Conservation (phyloP, 2,329 filamentous ascomycete genomes). For the Trichoderma aggressivum region DNA sequence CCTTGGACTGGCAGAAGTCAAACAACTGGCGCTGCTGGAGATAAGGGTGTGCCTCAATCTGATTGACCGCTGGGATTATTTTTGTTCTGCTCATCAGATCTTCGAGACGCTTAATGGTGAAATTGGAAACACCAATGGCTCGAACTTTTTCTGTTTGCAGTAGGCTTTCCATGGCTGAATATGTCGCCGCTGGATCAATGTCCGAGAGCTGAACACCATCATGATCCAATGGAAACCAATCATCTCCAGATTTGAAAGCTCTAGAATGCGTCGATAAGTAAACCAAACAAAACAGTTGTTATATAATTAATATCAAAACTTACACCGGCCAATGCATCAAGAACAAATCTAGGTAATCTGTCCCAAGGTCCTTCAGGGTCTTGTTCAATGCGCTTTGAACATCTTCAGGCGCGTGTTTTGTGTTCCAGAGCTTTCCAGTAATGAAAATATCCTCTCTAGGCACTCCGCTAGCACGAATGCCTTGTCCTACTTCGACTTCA, state of each 20-base stretch:
- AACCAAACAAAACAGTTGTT: neutral
- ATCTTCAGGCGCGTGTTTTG: slow-evolving; percentile 62
- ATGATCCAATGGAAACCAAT: slow-evolving; percentile 45
- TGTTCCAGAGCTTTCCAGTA: slow-evolving; percentile 81
- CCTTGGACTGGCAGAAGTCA: slow-evolving; percentile 67
- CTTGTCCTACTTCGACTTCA: slow-evolving; percentile 64
- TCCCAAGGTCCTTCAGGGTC: slow-evolving; percentile 59
- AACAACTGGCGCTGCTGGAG: slow-evolving; percentile 76
- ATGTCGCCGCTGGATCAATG: neutral
- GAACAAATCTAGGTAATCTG: slow-evolving; percentile 66
- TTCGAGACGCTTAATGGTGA: slow-evolving; percentile 76
- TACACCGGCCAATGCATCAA: slow-evolving; percentile 66
- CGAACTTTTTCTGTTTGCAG: slow-evolving; percentile 65
- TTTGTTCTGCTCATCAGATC: slow-evolving; percentile 65
- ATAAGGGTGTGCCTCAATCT: slow-evolving; percentile 78
- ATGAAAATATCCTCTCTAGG: slow-evolving; percentile 64
- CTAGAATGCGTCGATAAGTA: slow-evolving; percentile 63
- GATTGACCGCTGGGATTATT: slow-evolving; percentile 69
- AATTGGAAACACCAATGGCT: slow-evolving; percentile 86
- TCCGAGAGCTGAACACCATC: neutral
- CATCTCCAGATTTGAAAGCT: slow-evolving; percentile 81
- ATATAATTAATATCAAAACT: neutral
- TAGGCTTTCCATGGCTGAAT: slow-evolving; percentile 68
- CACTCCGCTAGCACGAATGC: slow-evolving; percentile 61
- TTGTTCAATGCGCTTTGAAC: slow-evolving; percentile 58